Percentiles rank a stretch among this genome's conserved stretches.
Evolutionary conservation across 78 protist genomes (phyloP).

Genomic region (Dictyostelium discoideum): DNA sequence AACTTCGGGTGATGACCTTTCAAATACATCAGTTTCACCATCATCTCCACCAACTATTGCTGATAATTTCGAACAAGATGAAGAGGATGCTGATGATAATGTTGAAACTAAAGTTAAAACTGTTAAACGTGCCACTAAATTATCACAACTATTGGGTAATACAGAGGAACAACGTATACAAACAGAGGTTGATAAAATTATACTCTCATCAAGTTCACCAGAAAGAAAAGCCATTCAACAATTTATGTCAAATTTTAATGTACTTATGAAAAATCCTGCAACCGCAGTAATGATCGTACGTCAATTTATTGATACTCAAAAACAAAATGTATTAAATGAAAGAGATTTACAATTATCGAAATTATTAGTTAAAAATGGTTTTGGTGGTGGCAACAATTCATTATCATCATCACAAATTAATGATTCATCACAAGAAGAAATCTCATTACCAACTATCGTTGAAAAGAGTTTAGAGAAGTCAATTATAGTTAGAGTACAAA

Average conservation of each 20-base stretch:
- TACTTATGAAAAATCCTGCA: slow-evolving; percentile 33
- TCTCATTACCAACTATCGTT: slow-evolving; percentile 28
- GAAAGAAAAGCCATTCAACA: slow-evolving; percentile 59
- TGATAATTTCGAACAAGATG: background rate
- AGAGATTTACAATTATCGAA: slow-evolving; percentile 28
- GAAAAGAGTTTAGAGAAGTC: slow-evolving; percentile 53
- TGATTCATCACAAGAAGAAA: background rate
- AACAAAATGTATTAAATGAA: slow-evolving; percentile 37
- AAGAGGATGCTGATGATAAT: background rate
- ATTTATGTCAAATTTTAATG: slow-evolving; percentile 51
- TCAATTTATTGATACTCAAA: slow-evolving; percentile 48
- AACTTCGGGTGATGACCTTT: background rate
- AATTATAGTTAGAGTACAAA: slow-evolving; percentile 32
- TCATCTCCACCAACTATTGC: slow-evolving; percentile 7
- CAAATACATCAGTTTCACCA: slow-evolving; percentile 32
- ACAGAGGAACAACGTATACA: slow-evolving; percentile 70
- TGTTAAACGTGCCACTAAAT: slow-evolving; percentile 38
- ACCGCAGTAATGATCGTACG: slow-evolving; percentile 12
- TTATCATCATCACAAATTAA: background rate
- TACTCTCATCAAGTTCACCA: slow-evolving; percentile 16
- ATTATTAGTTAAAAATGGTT: background rate
- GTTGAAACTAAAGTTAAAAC: background rate
- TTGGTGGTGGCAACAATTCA: background rate
- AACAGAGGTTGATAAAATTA: slow-evolving; percentile 63
- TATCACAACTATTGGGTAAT: slow-evolving; percentile 55